Evolutionary conservation across 441 rosid genomes (phyloP).

Genomic region (Jatropha podagrica): DNA sequence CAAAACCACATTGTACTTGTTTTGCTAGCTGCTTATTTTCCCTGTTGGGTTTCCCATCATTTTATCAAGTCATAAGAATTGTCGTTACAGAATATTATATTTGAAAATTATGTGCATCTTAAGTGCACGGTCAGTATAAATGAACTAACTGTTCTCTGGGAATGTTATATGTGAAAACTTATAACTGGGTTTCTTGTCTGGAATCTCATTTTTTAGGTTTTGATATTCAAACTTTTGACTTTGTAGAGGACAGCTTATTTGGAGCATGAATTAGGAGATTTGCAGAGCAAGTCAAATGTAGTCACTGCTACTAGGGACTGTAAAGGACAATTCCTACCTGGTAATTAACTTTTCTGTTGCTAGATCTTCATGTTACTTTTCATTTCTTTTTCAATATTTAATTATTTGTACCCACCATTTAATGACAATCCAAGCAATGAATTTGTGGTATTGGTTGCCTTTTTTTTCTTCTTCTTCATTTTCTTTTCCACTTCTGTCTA

Average conservation of each 20-base stretch:
- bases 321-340: conserved; percentile 25
- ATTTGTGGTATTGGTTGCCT: not conserved
- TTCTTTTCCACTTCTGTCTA: not conserved
- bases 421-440: not conserved
- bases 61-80: not conserved
- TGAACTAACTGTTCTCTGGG: not conserved
- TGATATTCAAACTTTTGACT: conserved; percentile 18
- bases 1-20: not conserved
- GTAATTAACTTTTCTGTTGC: conserved; percentile 31
- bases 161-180: not conserved
- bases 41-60: not conserved
- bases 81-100: not conserved
- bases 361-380: conserved; percentile 1
- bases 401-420: not conserved
- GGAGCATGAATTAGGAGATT: conserved; percentile 38
- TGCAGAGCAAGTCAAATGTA: conserved; percentile 26
- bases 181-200: not conserved
- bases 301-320: conserved; percentile 16
- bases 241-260: conserved; percentile 42
- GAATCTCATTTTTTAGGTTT: not conserved
- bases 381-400: not conserved
- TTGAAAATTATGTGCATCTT: not conserved
- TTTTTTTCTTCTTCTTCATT: not conserved
- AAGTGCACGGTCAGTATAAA: not conserved
- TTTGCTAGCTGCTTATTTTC: not conserved